Evolutionary conservation across 2,329 filamentous ascomycete genomes (phyloP), one percentile per base, ranked within the genome.

Genomic region (Colletotrichum siamense): DNA sequence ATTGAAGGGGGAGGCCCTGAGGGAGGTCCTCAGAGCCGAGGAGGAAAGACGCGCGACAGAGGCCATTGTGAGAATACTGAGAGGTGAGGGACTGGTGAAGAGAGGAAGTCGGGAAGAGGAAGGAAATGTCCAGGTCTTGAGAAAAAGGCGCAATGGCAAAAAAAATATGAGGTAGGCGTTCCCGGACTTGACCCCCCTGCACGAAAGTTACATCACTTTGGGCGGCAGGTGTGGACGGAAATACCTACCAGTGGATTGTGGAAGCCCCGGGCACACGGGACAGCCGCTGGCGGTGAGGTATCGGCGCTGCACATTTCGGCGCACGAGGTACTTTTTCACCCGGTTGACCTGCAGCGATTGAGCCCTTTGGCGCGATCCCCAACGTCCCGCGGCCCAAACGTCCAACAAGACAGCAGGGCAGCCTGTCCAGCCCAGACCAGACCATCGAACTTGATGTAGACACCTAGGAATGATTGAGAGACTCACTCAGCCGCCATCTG

Each of bases 11-110:
- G 93, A 90, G 81, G 92, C 88, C 84, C 91, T 88, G 84, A 95
- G 88, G 77, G 94, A 93, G 84, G 95, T 91, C 89, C 96, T 94
- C 85, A 99, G 91, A 87, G 95, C 93, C 86, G 94, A 92, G 84
- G 94, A 93, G 89, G 94, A 93, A 84, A 98, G 87, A 90, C 95
- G 94, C 85, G 97, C 88, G 85, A 95, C 91, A 84, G 95, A 93
- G 85, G 95, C 94, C 95, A 98, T 98, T 88, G 88, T 91, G 84
- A 82, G 75, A 71, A 71, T 78, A 61, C 71, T 72, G 75, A 77
- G 74, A 74, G 70, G 63, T 75, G 72, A 71, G 71, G 82, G 80
- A 79, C 77, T 76, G 74, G 68, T 78, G 79, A 83, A 82, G 83
- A 79, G 72, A 77, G 79, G 77, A 76, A 79, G 71, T 79, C 78